Percentiles rank a stretch among this genome's conserved stretches.
phyloP scores from a whole-genome alignment of 108 stramenopile species.

The Conticribra guillardii region DNA sequence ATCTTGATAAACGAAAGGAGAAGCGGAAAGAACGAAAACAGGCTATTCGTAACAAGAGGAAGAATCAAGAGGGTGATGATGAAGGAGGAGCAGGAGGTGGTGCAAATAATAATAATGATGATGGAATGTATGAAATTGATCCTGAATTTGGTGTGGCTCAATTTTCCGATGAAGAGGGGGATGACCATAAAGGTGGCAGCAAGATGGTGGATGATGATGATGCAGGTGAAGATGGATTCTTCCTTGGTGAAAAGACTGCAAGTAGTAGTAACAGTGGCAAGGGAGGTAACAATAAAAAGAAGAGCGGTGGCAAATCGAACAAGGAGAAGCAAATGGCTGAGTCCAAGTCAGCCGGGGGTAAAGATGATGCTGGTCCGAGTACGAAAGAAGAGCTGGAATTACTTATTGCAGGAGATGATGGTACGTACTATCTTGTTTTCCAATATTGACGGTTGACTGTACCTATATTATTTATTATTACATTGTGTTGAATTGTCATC shows the following conservation, averaged over 20 bases:
- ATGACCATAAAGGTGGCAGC: conserved; percentile 19
- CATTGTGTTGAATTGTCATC: not conserved
- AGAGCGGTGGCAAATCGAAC: not conserved
- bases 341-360: conserved; percentile 11
- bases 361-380: conserved; percentile 20
- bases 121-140: conserved; percentile 50
- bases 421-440: conserved; percentile 26
- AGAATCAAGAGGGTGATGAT: conserved; percentile 21
- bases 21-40: conserved; percentile 74
- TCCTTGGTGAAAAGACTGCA: no score
- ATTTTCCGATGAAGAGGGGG: conserved; percentile 46
- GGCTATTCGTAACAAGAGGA: conserved; percentile 53
- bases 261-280: conserved; percentile 2
- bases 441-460: no score
- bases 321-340: conserved; percentile 3
- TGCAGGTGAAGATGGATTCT: conserved; percentile 51
- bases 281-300: not conserved
- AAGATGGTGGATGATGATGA: conserved; percentile 24
- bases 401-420: conserved; percentile 79
- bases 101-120: conserved; percentile 19
- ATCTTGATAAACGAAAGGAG: conserved; percentile 85
- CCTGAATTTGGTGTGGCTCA: conserved; percentile 51
- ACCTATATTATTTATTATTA: not conserved
- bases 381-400: conserved; percentile 77
- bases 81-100: no score